phyloP scores from a whole-genome alignment of 2,329 filamentous ascomycete genomes.

The Aspergillus chevalieri region DNA sequence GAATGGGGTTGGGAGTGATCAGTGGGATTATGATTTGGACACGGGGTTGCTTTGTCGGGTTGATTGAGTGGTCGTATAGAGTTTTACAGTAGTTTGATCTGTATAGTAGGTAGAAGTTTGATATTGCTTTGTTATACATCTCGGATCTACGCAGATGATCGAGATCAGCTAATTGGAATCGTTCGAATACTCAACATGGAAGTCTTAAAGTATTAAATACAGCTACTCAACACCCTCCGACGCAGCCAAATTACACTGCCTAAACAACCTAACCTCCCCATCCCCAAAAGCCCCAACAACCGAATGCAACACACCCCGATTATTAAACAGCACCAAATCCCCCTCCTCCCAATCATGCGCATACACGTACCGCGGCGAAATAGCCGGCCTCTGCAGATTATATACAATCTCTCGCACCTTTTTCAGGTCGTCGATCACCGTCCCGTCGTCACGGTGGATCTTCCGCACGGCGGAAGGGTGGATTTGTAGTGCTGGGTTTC shows the following conservation, averaged over 20 bases:
- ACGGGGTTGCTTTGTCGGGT: conserved; percentile 13
- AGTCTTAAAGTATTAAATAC: background rate
- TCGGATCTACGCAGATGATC: background rate
- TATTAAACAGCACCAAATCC: conserved; percentile 72
- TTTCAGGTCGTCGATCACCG: conserved; percentile 61
- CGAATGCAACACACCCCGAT: conserved; percentile 66
- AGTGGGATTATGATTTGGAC: conserved; percentile 14
- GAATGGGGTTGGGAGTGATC: conserved; percentile 17
- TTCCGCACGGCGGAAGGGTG: conserved; percentile 66
- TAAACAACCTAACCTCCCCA: conserved; percentile 67
- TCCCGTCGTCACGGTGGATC: conserved; percentile 61
- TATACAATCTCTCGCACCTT: conserved; percentile 66
- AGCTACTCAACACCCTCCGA: conserved; percentile 9
- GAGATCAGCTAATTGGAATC: background rate
- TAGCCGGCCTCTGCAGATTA: conserved; percentile 64
- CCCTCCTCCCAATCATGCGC: conserved; percentile 72
- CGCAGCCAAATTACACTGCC: conserved; percentile 71
- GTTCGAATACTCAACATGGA: background rate
- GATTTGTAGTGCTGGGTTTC: conserved; percentile 63
- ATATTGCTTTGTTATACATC: background rate
- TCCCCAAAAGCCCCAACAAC: conserved; percentile 69
- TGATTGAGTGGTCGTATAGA: background rate
- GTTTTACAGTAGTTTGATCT: background rate
- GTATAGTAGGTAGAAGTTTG: background rate
- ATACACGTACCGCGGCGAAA: conserved; percentile 63